These are phyloP conservation scores for Russula lepida DNA, from an alignment of 768 basidiomycete genomes.

Conservation along the genomic window DNA sequence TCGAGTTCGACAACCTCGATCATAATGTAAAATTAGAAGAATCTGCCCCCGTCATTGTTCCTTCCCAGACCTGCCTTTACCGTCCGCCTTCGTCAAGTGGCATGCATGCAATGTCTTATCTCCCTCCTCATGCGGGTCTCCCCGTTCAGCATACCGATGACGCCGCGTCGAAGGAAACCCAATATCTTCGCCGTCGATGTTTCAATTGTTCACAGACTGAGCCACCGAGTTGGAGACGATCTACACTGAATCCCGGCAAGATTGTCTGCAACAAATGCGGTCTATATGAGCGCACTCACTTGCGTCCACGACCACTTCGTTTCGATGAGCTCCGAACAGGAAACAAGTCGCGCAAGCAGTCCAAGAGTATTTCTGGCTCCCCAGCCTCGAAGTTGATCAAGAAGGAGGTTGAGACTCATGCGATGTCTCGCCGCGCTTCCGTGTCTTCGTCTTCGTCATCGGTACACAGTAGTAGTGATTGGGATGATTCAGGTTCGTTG, in stretches of 20 bases:
- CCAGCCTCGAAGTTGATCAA: constrained; percentile 39
- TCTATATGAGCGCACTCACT: constrained; percentile 81
- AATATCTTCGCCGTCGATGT: constrained; percentile 80
- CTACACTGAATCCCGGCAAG: constrained; percentile 83
- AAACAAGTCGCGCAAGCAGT: constrained; percentile 68
- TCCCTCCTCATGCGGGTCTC: constrained; percentile 41
- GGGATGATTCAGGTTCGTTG: constrained; percentile 64
- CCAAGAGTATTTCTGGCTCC: constrained; percentile 30
- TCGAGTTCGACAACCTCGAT: constrained; percentile 39
- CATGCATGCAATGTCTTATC: constrained; percentile 28
- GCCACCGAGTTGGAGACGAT: constrained; percentile 81
- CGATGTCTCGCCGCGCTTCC: constrained; percentile 48
- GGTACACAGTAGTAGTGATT: constrained; percentile 60
- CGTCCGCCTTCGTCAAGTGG: constrained; percentile 31
- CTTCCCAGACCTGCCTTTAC: constrained; percentile 49
- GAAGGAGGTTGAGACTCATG: constrained; percentile 41
- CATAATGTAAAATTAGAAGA: constrained; percentile 62
- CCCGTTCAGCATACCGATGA: constrained; percentile 86
- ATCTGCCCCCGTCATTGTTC: constrained; percentile 48
- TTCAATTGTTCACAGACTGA: constrained; percentile 91
- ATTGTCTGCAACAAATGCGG: constrained; percentile 95
- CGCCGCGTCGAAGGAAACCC: constrained; percentile 83
- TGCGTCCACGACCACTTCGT: constrained; percentile 72
- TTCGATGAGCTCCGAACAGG: constrained; percentile 84
- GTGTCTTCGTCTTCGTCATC: constrained; percentile 53